A percentile compares a stretch with the other conserved stretches of the same genome.
These are phyloP conservation scores for Starmera dryadoides DNA, from an alignment of 805 yeast species.

Conservation along the genomic window DNA sequence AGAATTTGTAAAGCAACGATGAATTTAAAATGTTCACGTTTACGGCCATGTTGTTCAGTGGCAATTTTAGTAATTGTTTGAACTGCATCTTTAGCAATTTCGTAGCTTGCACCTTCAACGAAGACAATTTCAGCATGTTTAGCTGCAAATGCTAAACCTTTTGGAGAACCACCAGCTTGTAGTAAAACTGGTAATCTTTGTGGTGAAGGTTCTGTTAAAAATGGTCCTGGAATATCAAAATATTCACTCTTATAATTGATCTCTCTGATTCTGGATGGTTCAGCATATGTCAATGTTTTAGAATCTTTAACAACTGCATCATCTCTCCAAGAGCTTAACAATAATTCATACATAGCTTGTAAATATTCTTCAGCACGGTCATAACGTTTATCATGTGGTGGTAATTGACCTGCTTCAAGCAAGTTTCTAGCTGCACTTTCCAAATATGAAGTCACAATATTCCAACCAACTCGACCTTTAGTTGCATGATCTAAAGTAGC, in stretches of 20 bases:
- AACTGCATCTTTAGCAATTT: conserved; percentile 13
- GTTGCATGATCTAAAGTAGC: conserved; percentile 33
- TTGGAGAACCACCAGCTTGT: conserved; percentile 31
- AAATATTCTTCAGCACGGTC: conserved; percentile 28
- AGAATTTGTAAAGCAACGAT: conserved; percentile 25
- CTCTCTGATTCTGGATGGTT: conserved; percentile 26
- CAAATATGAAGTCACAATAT: conserved; percentile 30
- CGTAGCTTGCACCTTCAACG: conserved; percentile 24
- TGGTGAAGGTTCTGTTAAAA: conserved; percentile 28
- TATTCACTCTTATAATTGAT: conserved; percentile 28
- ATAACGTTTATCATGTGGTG: conserved; percentile 32
- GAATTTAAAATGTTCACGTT: conserved; percentile 27
- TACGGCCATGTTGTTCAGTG: conserved; percentile 22
- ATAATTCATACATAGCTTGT: conserved; percentile 26
- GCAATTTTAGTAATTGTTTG: conserved; percentile 22
- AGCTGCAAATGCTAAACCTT: conserved; percentile 31
- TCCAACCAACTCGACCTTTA: conserved; percentile 33
- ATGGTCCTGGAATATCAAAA: conserved; percentile 29
- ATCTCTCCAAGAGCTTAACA: conserved; percentile 30
- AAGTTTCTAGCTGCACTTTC: conserved; percentile 31
- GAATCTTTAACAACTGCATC: conserved; percentile 17
- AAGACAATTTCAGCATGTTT: conserved; percentile 30
- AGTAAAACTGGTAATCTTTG: conserved; percentile 31
- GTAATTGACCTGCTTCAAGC: conserved; percentile 23
- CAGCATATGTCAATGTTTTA: conserved; percentile 20